phyloP scores from a whole-genome alignment of 148 eudicot genomes.

The Rhododendron ferrugineum region DNA sequence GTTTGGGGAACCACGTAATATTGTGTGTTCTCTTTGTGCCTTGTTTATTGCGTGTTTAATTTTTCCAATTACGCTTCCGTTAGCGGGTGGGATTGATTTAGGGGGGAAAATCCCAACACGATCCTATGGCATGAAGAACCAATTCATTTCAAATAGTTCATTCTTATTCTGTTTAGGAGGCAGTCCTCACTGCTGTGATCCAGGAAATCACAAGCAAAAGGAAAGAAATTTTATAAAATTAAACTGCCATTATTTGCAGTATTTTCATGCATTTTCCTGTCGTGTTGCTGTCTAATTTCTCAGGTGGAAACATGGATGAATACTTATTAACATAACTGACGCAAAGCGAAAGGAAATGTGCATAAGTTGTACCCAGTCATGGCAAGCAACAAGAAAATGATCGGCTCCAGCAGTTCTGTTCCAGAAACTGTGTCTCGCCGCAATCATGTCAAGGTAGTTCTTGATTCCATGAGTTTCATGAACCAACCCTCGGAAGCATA shows the following conservation, averaged over 20 bases:
- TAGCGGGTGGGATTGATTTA: too few relatives aligned
- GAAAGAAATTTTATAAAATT: neutral
- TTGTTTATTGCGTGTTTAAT: too few relatives aligned
- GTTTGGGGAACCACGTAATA: too few relatives aligned
- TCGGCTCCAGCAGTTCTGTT: slow-evolving; percentile 33
- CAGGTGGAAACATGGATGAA: neutral
- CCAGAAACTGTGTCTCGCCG: slow-evolving; percentile 28
- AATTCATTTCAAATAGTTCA: too few relatives aligned
- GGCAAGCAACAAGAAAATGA: slow-evolving; percentile 48
- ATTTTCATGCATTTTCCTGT: slow-evolving; percentile 1
- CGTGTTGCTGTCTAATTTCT: neutral
- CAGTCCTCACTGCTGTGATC: too few relatives aligned
- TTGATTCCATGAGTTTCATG: slow-evolving; percentile 30
- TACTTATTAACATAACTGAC: neutral
- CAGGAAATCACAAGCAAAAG: neutral
- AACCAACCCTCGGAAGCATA: slow-evolving; percentile 53
- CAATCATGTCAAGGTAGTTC: slow-evolving; percentile 28
- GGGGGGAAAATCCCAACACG: too few relatives aligned
- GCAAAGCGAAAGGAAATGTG: neutral
- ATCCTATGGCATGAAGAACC: too few relatives aligned
- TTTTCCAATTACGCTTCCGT: too few relatives aligned
- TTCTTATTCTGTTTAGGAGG: too few relatives aligned
- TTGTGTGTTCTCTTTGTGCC: too few relatives aligned
- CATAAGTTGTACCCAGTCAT: slow-evolving; percentile 30
- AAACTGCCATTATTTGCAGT: neutral